Conservation (phyloP, 2,329 filamentous ascomycete species). For the Aspergillus hortae region DNA sequence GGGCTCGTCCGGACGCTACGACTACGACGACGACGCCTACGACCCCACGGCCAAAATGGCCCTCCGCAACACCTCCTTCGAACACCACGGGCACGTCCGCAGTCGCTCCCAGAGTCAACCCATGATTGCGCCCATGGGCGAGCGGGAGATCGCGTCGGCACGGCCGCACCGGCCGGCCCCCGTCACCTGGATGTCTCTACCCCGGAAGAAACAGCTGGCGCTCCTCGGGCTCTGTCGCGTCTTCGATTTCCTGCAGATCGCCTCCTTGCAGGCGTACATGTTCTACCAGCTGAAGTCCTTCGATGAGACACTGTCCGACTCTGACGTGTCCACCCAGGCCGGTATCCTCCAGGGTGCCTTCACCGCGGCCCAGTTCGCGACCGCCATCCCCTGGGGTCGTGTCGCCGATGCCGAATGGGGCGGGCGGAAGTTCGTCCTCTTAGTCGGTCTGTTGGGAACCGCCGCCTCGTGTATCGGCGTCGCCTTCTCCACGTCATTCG, state of each 20-base stretch:
- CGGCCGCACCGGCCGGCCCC: constrained; percentile 19
- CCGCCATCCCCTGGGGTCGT: constrained; percentile 76
- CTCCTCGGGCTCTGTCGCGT: constrained; percentile 38
- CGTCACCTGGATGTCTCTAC: constrained; percentile 41
- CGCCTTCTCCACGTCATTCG: constrained; percentile 64
- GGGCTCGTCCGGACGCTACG: constrained; percentile 21
- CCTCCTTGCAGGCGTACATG: constrained; percentile 61
- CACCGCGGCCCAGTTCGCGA: constrained; percentile 74
- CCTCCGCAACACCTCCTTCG: constrained; percentile 30
- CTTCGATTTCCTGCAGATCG: constrained; percentile 40
- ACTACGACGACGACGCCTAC: constrained; percentile 22
- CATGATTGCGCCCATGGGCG: constrained; percentile 17
- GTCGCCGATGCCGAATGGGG: constrained; percentile 59
- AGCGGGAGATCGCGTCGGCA: constrained; percentile 14
- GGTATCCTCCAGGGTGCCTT: constrained; percentile 74
- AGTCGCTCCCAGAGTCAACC: constrained; percentile 28
- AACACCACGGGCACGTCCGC: constrained; percentile 25
- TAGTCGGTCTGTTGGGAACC: constrained; percentile 71
- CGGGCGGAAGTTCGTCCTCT: constrained; percentile 72
- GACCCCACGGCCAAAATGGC: constrained; percentile 20
- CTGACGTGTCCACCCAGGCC: constrained; percentile 68
- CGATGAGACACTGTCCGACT: constrained; percentile 51
- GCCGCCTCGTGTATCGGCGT: constrained; percentile 63
- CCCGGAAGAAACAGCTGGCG: constrained; percentile 35
- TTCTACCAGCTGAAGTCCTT: constrained; percentile 83